Evolutionary conservation across 2,329 filamentous ascomycete genomes (phyloP).

Genomic region (Mycocentrospora acerina): DNA sequence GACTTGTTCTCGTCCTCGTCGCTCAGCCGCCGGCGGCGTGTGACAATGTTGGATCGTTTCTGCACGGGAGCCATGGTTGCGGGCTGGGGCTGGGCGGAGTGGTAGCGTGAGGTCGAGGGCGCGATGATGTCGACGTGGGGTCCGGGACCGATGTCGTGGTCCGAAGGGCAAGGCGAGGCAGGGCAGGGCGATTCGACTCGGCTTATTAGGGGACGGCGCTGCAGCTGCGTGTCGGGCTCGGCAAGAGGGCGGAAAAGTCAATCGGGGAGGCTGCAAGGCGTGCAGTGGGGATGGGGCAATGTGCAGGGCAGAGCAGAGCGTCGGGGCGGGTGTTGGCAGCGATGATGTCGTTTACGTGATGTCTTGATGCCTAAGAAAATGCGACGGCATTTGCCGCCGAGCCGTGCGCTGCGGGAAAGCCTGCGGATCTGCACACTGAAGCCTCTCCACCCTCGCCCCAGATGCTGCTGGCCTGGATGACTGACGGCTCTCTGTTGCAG

Average conservation of each 20-base stretch:
- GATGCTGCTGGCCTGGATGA: too few species aligned
- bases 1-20: constrained; percentile 43
- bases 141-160: constrained; percentile 14
- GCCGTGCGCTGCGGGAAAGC: constrained; percentile 16
- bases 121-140: constrained; percentile 21
- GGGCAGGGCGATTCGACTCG: too few species aligned
- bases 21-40: constrained; percentile 42
- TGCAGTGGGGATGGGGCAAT: constrained; percentile 32
- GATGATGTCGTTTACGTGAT: constrained; percentile 23
- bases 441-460: constrained; percentile 16
- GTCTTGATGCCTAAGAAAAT: constrained; percentile 42
- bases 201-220: constrained; percentile 9
- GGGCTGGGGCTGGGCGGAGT: constrained; percentile 9
- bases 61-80: constrained; percentile 40
- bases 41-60: constrained; percentile 38
- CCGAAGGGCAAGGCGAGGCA: too few species aligned
- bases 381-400: constrained; percentile 28
- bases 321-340: constrained; percentile 17
- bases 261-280: constrained; percentile 19
- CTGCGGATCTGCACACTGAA: constrained; percentile 15
- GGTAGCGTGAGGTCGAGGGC: constrained; percentile 11
- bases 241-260: constrained; percentile 15
- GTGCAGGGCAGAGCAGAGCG: constrained; percentile 14
- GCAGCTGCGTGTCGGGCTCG: constrained; percentile 23
- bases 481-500: too few species aligned